Evolutionary conservation across 768 basidiomycete genomes (phyloP).

Genomic region (Gloeopeniophorella convolvens): DNA sequence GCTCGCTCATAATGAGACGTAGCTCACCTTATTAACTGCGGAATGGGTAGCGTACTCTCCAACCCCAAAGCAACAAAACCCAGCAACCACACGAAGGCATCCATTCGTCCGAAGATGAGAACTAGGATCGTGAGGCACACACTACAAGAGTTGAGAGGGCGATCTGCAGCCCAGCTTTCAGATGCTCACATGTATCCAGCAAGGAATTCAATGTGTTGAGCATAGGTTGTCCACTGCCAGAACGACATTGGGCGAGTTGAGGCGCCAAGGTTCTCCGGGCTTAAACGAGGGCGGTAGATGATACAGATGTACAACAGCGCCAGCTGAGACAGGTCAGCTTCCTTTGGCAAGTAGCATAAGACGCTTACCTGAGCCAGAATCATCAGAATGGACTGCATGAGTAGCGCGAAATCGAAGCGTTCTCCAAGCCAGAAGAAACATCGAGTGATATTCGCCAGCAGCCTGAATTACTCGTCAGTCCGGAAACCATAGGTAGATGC

Average conservation of each 20-base stretch:
- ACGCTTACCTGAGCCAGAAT: conserved; percentile 67
- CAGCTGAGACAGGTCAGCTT: conserved; percentile 40
- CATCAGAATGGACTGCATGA: conserved; percentile 83
- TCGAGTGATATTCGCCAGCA: conserved; percentile 79
- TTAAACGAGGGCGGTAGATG: conserved; percentile 53
- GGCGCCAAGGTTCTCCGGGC: conserved; percentile 49
- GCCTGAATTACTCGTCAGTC: conserved; percentile 32
- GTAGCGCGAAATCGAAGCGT: conserved; percentile 66
- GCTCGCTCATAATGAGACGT: conserved; percentile 2
- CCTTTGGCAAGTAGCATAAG: background rate
- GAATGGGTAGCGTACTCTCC: conserved; percentile 82
- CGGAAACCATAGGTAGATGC: background rate
- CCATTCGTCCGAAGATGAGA: conserved; percentile 63
- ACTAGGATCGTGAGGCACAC: conserved; percentile 67
- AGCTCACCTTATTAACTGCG: conserved; percentile 68
- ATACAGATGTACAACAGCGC: conserved; percentile 80
- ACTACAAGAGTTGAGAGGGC: conserved; percentile 24
- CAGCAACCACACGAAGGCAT: conserved; percentile 52
- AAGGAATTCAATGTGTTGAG: conserved; percentile 77
- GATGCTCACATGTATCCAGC: conserved; percentile 63
- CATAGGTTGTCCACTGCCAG: conserved; percentile 81
- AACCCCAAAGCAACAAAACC: conserved; percentile 77
- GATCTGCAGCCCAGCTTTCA: background rate
- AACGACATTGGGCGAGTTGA: conserved; percentile 67
- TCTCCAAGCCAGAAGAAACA: conserved; percentile 90